Percentiles rank a stretch among this genome's conserved stretches.
These are phyloP conservation scores for Phycomyces nitens DNA, from an alignment of 192 early-diverging fungal species.

Conservation along the genomic window DNA sequence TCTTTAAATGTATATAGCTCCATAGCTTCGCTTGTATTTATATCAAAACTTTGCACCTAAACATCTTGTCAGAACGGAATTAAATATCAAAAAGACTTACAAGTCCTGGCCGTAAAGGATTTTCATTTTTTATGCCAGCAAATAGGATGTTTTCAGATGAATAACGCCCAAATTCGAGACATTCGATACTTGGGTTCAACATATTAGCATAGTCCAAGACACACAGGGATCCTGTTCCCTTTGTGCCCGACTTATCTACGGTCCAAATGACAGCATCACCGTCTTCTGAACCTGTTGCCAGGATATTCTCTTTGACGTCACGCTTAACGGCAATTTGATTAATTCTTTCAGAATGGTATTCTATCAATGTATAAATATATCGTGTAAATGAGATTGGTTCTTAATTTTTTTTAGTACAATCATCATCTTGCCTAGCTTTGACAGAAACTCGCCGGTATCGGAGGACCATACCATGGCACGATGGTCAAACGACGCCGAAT, in stretches of 20 bases:
- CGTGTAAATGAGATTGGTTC: not conserved
- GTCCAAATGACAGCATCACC: slow-evolving; percentile 17
- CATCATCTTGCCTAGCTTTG: slow-evolving; percentile 12
- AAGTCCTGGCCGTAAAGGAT: slow-evolving; percentile 7
- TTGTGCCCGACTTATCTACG: slow-evolving; percentile 8
- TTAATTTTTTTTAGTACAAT: not conserved
- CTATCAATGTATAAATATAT: not conserved
- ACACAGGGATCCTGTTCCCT: slow-evolving; percentile 8
- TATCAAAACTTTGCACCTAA: slow-evolving; percentile 16
- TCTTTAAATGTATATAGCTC: not conserved
- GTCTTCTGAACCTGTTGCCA: slow-evolving; percentile 12
- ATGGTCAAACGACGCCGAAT: slow-evolving; percentile 12
- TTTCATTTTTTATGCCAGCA: slow-evolving; percentile 1
- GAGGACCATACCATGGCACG: slow-evolving; percentile 14
- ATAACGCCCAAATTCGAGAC: slow-evolving; percentile 20
- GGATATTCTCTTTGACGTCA: not conserved
- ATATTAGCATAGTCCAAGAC: not conserved
- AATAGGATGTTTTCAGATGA: slow-evolving; percentile 3
- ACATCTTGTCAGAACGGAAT: not conserved
- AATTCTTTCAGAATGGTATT: slow-evolving; percentile 6
- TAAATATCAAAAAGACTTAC: slow-evolving; percentile 14
- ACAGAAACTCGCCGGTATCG: not conserved
- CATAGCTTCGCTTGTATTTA: not conserved
- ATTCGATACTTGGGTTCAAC: not conserved
- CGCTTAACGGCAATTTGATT: slow-evolving; percentile 12